phyloP scores from a whole-genome alignment of 2,329 filamentous ascomycete genomes.

The Fusarium cicatricum region DNA sequence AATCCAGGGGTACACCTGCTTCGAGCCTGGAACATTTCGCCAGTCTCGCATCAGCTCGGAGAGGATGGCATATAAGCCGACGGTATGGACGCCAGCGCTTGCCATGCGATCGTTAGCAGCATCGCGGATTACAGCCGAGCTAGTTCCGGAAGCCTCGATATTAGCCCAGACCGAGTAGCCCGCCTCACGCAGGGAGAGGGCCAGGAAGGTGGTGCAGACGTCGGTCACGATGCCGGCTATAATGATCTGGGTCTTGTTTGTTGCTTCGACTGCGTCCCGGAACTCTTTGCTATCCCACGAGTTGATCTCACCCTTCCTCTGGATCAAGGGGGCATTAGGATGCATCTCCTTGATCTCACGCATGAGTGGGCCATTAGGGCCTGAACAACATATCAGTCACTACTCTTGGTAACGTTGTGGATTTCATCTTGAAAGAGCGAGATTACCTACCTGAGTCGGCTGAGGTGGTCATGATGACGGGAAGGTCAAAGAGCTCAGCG shows the following conservation, averaged over 20 bases:
- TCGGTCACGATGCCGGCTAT: conserved; percentile 69
- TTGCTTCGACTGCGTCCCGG: conserved; percentile 34
- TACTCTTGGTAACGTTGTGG: neutral
- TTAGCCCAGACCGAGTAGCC: conserved; percentile 70
- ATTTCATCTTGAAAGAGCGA: neutral
- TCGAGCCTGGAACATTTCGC: conserved; percentile 51
- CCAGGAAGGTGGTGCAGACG: conserved; percentile 68
- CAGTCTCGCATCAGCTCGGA: conserved; percentile 67
- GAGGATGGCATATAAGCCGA: conserved; percentile 59
- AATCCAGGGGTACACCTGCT: conserved; percentile 60
- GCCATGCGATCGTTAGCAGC: conserved; percentile 66
- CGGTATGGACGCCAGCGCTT: conserved; percentile 62
- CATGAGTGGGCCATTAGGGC: conserved; percentile 6
- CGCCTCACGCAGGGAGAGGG: conserved; percentile 64
- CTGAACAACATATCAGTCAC: neutral
- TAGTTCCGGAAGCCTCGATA: conserved; percentile 65
- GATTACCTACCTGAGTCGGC: conserved; percentile 5
- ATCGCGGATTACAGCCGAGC: conserved; percentile 57
- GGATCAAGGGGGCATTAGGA: conserved; percentile 3
- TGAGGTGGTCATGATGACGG: conserved; percentile 7
- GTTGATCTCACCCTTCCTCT: conserved; percentile 11
- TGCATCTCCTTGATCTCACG: conserved; percentile 13
- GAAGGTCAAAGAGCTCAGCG: conserved; percentile 5
- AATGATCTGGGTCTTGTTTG: conserved; percentile 67
- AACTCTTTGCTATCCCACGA: conserved; percentile 8